phyloP scores from a whole-genome alignment of 768 basidiomycete genomes.

The Pleurotus djamor region DNA sequence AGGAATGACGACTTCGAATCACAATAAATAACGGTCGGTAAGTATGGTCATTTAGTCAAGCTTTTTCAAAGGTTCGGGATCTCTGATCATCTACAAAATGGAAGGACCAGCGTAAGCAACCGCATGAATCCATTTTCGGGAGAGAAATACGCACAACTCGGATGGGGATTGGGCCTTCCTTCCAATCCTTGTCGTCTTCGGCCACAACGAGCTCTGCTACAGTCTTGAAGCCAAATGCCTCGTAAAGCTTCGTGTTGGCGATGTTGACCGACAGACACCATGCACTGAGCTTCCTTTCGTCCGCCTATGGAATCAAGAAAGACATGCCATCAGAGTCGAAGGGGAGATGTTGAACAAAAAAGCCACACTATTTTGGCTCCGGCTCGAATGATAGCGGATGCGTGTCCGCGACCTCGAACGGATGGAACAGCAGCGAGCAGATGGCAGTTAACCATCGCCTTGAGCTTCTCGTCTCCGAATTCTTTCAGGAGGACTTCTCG shows the following conservation, averaged over 20 bases:
- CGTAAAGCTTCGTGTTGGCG: conserved; percentile 6
- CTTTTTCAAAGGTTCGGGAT: neutral
- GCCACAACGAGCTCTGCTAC: neutral
- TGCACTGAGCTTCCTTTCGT: neutral
- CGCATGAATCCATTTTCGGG: neutral
- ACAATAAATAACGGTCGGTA: no score
- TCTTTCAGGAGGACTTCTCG: neutral
- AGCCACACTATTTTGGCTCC: neutral
- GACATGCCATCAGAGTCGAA: neutral
- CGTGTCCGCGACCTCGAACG: conserved; percentile 1
- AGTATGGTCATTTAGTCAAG: neutral
- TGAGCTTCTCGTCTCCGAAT: conserved; percentile 2
- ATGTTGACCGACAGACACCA: conserved; percentile 3
- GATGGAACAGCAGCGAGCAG: neutral
- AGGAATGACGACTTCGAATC: no score
- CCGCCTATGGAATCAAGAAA: neutral
- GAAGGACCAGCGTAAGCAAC: neutral
- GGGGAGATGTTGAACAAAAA: neutral
- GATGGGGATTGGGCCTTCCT: neutral
- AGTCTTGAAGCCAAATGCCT: neutral
- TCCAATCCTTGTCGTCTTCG: conserved; percentile 4
- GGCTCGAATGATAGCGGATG: neutral
- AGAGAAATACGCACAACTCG: neutral
- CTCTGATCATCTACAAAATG: neutral
- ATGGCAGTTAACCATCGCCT: neutral